Conservation (phyloP, 306 rosid genomes). For the Hippophae gyantsensis region DNA sequence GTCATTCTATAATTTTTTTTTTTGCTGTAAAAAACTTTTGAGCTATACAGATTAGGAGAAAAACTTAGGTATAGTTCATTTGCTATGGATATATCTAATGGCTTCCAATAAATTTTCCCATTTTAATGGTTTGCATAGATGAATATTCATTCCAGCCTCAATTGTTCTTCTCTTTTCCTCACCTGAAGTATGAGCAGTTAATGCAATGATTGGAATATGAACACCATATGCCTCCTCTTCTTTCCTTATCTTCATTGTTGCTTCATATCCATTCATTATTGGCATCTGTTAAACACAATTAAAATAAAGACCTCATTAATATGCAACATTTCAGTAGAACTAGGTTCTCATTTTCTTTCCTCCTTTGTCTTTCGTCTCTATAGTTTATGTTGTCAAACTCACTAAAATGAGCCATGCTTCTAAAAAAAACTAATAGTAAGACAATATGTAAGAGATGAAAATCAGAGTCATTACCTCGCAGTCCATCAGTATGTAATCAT, state of each 20-base stretch:
- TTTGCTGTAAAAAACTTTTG: too few relatives aligned
- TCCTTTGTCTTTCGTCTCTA: not conserved
- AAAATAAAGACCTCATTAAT: not conserved
- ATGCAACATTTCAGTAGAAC: not conserved
- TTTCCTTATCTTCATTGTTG: slow-evolving; percentile 43
- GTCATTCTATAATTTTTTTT: too few relatives aligned
- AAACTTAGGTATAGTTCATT: not conserved
- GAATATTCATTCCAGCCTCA: slow-evolving; percentile 61
- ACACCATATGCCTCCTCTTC: slow-evolving; percentile 27
- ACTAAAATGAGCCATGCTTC: not conserved
- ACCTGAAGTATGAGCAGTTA: slow-evolving; percentile 29
- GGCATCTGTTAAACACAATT: slow-evolving; percentile 44
- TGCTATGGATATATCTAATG: slow-evolving; percentile 1
- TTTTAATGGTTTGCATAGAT: slow-evolving; percentile 44
- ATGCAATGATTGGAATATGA: slow-evolving; percentile 54
- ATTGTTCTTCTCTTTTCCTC: slow-evolving; percentile 23
- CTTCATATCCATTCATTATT: slow-evolving; percentile 49
- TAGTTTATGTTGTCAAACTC: not conserved
- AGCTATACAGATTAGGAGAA: too few relatives aligned
- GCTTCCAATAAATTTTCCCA: slow-evolving; percentile 33
- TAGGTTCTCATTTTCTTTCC: not conserved
- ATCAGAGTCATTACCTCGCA: slow-evolving; percentile 41
- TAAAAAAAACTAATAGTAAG: not conserved
- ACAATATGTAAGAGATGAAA: not conserved
- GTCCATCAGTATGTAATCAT: slow-evolving; percentile 66